Evolutionary conservation across 1,139 yeast species (phyloP), one percentile per base, ranked within the genome.

Genomic region (Protomyces arabidopsidicola): DNA sequence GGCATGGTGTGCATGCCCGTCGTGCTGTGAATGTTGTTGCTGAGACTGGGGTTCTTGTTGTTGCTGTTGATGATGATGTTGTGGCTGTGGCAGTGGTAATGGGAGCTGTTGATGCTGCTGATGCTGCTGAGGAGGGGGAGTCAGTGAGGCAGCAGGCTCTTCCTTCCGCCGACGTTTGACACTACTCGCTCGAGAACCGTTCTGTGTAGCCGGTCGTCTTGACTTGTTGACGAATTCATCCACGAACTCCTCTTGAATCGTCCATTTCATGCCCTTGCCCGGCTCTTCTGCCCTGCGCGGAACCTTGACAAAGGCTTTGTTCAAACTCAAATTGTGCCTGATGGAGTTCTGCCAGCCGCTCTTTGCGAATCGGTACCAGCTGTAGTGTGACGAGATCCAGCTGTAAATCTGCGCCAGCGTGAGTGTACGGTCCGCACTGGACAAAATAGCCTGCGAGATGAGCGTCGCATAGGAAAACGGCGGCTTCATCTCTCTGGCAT

Each of bases 221-320:
- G 58, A 45, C 31, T 63, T 51, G 60, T 55, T 59, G 36, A 31
- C 53, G 90, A 77, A 91, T 69, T 95, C 98, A 61, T 85, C 86
- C 71, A 88, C 87, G 73, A 88, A 90, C 56, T 86, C 79, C 53
- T 88, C 95, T 69, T 90, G 85, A 66, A 93, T 91, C 76, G 90
- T 95, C 99, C 99, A 93, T 76, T 93, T 93, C 96, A 93, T 93
- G 68, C 98, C 98, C 75, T 93, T 93, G 36, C 99, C 98, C 0
- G 98, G 97, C 75, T 93, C 98, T 74, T 90, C 88, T 20, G 96
- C 93, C 74, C 89, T 84, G 72, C 98, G 82, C 31, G 98, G 97
- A 31, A 91, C 97, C 76, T 93, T 93, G 72, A 91, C 98, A 73
- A 88, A 88, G 9, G 95, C 93, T 74, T 88, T 88, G 74, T 88